Base-by-base conservation (phyloP, 345 rosid genomes). In the Draba incana region DNA sequence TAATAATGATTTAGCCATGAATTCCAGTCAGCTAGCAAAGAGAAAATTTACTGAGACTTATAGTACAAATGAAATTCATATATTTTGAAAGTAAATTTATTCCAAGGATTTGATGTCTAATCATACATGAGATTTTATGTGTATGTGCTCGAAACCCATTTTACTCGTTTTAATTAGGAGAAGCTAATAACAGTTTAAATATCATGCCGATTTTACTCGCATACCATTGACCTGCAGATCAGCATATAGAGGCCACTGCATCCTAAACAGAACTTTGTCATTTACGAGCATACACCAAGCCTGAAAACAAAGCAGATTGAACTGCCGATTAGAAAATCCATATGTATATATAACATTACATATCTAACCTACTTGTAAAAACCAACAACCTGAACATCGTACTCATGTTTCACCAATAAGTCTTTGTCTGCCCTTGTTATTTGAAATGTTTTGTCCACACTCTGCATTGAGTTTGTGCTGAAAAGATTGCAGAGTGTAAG, bases 271-370 rank as follows among this genome's bases (percentile, higher is more conserved):
- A 64, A 94, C 99, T 81, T 91, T 91, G 83, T 94, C 98, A 75
- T 92, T 94, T 79, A 94, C 68, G 73, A 94, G 99, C 97, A 94
- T 89, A 77, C 99, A 94, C 99, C 99, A 94, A 20, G 90, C 97
- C 98, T 92, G 52, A 16, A 66, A 25, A 61, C 23, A 57, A 12
- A 71, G 15, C 46, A 78, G 27, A 49, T 20, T 13, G 60, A 67
- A 48, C 37, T 49, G 8, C 72, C 48, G 52, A 35, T 74, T 66
- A 74, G 63, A 52, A 42, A 46, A 27, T n/a, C 4, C 54, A 57
- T 35, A 57, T 3, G 64, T 0, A 3, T 7, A 25, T 57, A 57
- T 6, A 41, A 41, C 4, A 33, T 30, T 33, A 14, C 5, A 25
- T 44, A 66, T 74, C 45, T 52, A 57, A 50, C 33, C 10, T 25